These are phyloP conservation scores for Kodamaea sp. DNA, from an alignment of 1,139 yeast genomes.

Conservation along the genomic window DNA sequence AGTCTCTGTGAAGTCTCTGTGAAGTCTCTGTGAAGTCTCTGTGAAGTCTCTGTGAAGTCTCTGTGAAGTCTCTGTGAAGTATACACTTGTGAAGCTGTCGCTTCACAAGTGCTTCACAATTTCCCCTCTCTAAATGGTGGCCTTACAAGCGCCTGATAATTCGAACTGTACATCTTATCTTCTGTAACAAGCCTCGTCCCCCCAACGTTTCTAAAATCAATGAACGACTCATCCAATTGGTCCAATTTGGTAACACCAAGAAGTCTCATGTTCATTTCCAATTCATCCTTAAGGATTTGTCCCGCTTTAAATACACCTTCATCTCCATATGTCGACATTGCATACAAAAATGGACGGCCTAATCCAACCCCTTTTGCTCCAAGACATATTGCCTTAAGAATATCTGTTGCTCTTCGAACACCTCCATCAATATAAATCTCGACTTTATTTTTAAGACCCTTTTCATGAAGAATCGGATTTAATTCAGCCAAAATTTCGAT, in stretches of 20 bases:
- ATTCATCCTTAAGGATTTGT: slow-evolving; percentile 73
- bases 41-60: no score
- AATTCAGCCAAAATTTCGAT: slow-evolving; percentile 65
- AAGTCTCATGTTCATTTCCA: slow-evolving; percentile 84
- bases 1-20: no score
- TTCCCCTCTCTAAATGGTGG: slow-evolving; percentile 33
- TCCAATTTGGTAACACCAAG: slow-evolving; percentile 69
- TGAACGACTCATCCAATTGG: slow-evolving; percentile 51
- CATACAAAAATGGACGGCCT: slow-evolving; percentile 70
- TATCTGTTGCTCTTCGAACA: slow-evolving; percentile 65
- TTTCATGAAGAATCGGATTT: slow-evolving; percentile 50
- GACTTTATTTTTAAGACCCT: slow-evolving; percentile 42
- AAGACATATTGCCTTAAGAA: slow-evolving; percentile 60
- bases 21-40: no score
- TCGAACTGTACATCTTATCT: slow-evolving; percentile 34
- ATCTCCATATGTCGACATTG: slow-evolving; percentile 70
- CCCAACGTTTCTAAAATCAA: slow-evolving; percentile 25
- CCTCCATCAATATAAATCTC: slow-evolving; percentile 64
- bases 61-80: no score
- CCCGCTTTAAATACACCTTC: slow-evolving; percentile 78
- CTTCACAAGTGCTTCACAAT: slow-evolving; percentile 12
- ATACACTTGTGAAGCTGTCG: no score
- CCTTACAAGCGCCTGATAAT: slow-evolving; percentile 36
- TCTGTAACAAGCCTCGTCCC: slow-evolving; percentile 26
- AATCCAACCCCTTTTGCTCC: slow-evolving; percentile 75